A percentile compares a stretch with the other conserved stretches of the same genome.
These are phyloP conservation scores for Cucumis melo DNA, from an alignment of 306 rosid species.

Conservation along the genomic window DNA sequence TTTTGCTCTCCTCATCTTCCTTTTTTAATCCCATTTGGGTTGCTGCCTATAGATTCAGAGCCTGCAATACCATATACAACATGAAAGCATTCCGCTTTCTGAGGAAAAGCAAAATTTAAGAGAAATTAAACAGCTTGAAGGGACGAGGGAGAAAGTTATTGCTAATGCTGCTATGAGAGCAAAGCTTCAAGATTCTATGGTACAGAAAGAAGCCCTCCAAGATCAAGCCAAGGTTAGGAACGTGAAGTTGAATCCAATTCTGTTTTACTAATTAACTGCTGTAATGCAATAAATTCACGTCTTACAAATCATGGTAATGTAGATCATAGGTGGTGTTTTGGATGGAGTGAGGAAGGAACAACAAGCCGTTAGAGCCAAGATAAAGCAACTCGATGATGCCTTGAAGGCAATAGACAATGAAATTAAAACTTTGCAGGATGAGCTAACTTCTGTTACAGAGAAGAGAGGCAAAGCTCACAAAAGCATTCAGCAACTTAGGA, in stretches of 20 bases:
- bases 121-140: slow-evolving; percentile 90
- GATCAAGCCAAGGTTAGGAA: slow-evolving; percentile 65
- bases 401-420: too few species aligned
- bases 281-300: background rate
- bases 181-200: slow-evolving; percentile 81
- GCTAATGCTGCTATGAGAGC: slow-evolving; percentile 79
- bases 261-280: background rate
- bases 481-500: slow-evolving; percentile 50
- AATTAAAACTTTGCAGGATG: too few species aligned
- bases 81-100: slow-evolving; percentile 77
- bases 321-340: slow-evolving; percentile 82
- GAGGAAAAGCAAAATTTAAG: slow-evolving; percentile 87
- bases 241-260: slow-evolving; percentile 5
- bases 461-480: slow-evolving; percentile 60
- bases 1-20: too few species aligned
- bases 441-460: slow-evolving; percentile 40
- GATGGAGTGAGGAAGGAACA: slow-evolving; percentile 88
- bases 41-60: slow-evolving; percentile 52
- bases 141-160: slow-evolving; percentile 73
- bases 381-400: slow-evolving; percentile 67
- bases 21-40: too few species aligned
- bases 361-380: slow-evolving; percentile 54
- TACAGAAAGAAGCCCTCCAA: too few species aligned
- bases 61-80: slow-evolving; percentile 77
- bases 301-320: slow-evolving; percentile 15